Evolutionary conservation across 2,329 filamentous ascomycete genomes (phyloP).

Genomic region (Emergomyces africanus): DNA sequence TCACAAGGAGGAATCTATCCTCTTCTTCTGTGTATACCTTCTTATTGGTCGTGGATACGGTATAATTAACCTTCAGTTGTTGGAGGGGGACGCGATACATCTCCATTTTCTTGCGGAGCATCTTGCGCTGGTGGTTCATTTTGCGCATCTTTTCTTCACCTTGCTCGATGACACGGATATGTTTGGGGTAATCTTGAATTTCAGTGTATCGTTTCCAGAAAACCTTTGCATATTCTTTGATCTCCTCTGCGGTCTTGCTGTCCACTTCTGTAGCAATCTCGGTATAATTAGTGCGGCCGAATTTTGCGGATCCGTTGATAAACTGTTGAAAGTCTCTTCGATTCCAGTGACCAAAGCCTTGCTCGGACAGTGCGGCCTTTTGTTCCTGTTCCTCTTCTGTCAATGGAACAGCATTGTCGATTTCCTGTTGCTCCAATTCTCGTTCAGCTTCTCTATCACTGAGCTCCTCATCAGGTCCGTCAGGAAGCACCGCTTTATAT

Average conservation of each 20-base stretch:
- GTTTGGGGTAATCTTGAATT: conserved; percentile 78
- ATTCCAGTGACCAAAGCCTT: conserved; percentile 93
- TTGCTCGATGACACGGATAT: conserved; percentile 77
- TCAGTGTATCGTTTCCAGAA: conserved; percentile 96
- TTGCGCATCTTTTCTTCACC: conserved; percentile 83
- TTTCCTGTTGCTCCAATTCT: conserved; percentile 76
- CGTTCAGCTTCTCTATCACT: conserved; percentile 79
- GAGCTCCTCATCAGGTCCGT: conserved; percentile 77
- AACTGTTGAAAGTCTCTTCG: conserved; percentile 97
- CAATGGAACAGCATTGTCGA: conserved; percentile 78
- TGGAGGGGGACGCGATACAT: conserved; percentile 96
- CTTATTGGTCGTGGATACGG: conserved; percentile 97
- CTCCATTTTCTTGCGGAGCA: conserved; percentile 88
- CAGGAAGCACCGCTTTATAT: conserved; percentile 82
- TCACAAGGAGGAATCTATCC: conserved; percentile 85
- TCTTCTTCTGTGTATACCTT: conserved; percentile 99
- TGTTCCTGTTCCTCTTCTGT: conserved; percentile 82
- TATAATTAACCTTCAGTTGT: conserved; percentile 98
- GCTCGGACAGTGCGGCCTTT: conserved; percentile 66
- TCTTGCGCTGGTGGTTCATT: conserved; percentile 82
- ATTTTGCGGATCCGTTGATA: conserved; percentile 86
- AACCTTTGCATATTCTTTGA: conserved; percentile 82
- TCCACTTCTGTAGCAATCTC: conserved; percentile 82
- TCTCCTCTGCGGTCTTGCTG: conserved; percentile 72
- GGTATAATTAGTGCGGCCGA: conserved; percentile 74